Evolutionary conservation across 129 eudicot species (phyloP), one percentile per base, ranked within the genome.

Genomic region (Chrysanthemum seticuspe): DNA sequence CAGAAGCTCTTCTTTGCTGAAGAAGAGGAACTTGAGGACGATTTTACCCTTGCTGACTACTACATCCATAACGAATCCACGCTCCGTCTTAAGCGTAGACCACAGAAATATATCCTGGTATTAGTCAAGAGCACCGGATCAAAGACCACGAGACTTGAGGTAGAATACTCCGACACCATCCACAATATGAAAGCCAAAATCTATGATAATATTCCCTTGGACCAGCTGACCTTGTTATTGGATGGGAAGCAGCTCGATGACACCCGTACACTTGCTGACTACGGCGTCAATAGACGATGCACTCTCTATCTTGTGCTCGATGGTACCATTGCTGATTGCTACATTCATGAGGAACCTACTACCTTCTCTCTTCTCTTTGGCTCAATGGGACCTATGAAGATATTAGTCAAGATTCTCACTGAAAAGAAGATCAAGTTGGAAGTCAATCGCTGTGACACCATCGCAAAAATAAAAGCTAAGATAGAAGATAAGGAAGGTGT

Each of bases 111-210:
- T 0, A 76, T 76, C 74, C 80, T 67, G 15, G 68, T 76, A 52
- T 68, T 67, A 1, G 74, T 76, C 0, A 76, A 54, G 13, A 76
- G 6, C 40, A 34, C 40, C 40, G 80, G 80, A 1, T 34, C 40
- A 34, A 76, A 76, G 45, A 76, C 80, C 2, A 76, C 68, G n/a
- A 76, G 74, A 3, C n/a, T 76, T 13, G 80, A 76, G 3, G 80
- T 76, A 0, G 74, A 76, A 3, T 57, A 68, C 14, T 76, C 80
- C 2, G 74, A 76, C 15, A 76, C 80, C 2, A 76, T 76, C 1
- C 74, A 76, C 40, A 76, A 76, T 6, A 74, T 76, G 25, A 76
- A 76, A 2, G 80, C 80, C 0, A 76, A 67, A 52, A 76, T 76
- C 1, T 67, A 76, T 15, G 80, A 76, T 4, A 76, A 76, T 19